phyloP scores from a whole-genome alignment of 257 asterid genomes.

The Coffea eugenioides region DNA sequence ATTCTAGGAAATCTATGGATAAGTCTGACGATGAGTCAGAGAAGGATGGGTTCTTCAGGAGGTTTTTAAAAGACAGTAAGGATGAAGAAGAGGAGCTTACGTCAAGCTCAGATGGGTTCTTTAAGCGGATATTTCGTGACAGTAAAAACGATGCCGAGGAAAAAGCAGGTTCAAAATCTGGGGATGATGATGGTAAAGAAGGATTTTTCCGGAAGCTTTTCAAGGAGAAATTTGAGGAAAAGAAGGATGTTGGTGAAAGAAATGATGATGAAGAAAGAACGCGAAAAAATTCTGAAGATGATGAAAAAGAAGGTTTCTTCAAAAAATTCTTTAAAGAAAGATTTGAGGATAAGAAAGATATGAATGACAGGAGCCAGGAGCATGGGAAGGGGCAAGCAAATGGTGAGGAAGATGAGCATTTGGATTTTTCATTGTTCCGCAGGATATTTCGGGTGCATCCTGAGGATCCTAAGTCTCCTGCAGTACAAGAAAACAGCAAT shows the following conservation, averaged over 20 bases:
- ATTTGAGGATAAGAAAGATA: conserved; percentile 68
- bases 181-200: conserved; percentile 78
- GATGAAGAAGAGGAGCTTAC: conserved; percentile 39
- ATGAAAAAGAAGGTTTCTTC: conserved; percentile 82
- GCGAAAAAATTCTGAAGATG: conserved; percentile 58
- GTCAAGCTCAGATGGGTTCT: conserved; percentile 42
- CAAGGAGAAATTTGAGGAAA: conserved; percentile 75
- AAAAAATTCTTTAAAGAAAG: conserved; percentile 72
- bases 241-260: conserved; percentile 59
- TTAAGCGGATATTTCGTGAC: conserved; percentile 58
- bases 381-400: conserved; percentile 50
- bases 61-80: conserved; percentile 35
- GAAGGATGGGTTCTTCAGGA: conserved; percentile 75
- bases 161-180: conserved; percentile 44
- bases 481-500: conserved; percentile 39
- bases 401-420: conserved; percentile 71
- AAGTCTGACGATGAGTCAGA: conserved; percentile 64
- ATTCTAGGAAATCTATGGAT: conserved; percentile 52
- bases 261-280: conserved; percentile 54
- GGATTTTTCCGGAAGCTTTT: conserved; percentile 73
- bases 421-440: conserved; percentile 68
- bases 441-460: conserved; percentile 83
- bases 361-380: conserved; percentile 43
- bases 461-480: conserved; percentile 60
- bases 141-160: conserved; percentile 64